These are phyloP conservation scores for Penicillium canescens DNA, from an alignment of 495 filamentous ascomycete genomes.

Conservation along the genomic window DNA sequence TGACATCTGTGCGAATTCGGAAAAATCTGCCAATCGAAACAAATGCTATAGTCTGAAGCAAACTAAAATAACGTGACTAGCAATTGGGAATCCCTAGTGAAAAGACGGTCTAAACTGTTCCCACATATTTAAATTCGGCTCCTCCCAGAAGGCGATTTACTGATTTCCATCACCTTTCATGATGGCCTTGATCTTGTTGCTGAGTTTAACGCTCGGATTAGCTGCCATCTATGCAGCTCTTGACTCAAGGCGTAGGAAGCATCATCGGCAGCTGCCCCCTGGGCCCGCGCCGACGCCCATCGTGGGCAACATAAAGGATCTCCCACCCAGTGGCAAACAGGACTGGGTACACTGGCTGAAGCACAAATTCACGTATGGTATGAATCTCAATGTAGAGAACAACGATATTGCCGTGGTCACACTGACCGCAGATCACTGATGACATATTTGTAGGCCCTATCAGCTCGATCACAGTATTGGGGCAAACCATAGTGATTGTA, in stretches of 20 bases:
- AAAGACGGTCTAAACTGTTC: no score
- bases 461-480: constrained; percentile 48
- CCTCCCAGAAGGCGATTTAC: no score
- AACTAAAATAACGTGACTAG: no score
- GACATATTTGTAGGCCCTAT: constrained; percentile 32
- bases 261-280: constrained; percentile 1
- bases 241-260: neutral
- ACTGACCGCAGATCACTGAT: neutral
- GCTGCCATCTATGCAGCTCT: no score
- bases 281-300: constrained; percentile 8
- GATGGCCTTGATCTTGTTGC: no score
- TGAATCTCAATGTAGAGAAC: neutral
- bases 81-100: no score
- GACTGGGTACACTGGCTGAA: constrained; percentile 18
- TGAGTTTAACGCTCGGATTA: no score
- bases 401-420: neutral
- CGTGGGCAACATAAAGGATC: constrained; percentile 11
- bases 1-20: no score
- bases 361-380: constrained; percentile 14
- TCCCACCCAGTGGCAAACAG: constrained; percentile 2
- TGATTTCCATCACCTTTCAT: no score
- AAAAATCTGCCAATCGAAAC: no score
- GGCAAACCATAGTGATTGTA: constrained; percentile 47
- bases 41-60: no score
- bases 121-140: no score